These are phyloP conservation scores for Spathaspora passalidarum DNA, from an alignment of 805 yeast genomes.

Conservation along the genomic window DNA sequence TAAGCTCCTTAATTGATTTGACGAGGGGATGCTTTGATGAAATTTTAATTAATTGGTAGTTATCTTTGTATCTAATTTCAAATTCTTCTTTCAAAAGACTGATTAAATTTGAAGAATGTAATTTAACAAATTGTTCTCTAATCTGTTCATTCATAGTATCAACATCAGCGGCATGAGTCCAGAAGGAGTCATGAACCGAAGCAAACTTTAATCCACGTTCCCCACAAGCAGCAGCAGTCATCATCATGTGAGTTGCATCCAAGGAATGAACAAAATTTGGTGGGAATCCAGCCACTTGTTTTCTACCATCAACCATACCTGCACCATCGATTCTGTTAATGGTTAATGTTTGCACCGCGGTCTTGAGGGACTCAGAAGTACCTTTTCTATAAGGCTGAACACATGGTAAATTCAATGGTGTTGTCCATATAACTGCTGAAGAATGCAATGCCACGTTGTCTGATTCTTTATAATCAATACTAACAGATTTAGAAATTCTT, in stretches of 20 bases:
- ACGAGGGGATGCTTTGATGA: conserved; percentile 53
- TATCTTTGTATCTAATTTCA: conserved; percentile 71
- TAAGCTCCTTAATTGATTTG: conserved; percentile 43
- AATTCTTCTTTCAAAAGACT: conserved; percentile 73
- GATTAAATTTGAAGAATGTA: conserved; percentile 75
- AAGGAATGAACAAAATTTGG: conserved; percentile 93
- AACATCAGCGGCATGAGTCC: conserved; percentile 94
- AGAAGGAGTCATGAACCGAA: conserved; percentile 94
- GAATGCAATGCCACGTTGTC: conserved; percentile 55
- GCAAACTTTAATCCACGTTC: conserved; percentile 71
- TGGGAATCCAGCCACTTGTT: conserved; percentile 91
- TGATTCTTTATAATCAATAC: conserved; percentile 53
- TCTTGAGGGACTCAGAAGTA: conserved; percentile 63
- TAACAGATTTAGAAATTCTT: conserved; percentile 64
- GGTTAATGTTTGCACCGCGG: conserved; percentile 81
- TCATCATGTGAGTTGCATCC: conserved; percentile 95
- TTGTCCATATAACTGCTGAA: conserved; percentile 95
- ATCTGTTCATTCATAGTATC: conserved; percentile 65
- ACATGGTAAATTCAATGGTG: conserved; percentile 92
- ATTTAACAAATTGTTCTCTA: conserved; percentile 73
- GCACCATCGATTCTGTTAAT: conserved; percentile 77
- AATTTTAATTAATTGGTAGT: conserved; percentile 58
- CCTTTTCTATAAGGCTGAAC: conserved; percentile 91
- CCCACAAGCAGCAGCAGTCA: conserved; percentile 80
- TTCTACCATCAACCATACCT: conserved; percentile 79